These are phyloP conservation scores for Chlamydomonas sp. DNA, from an alignment of 139 green algal genomes.

Conservation along the genomic window DNA sequence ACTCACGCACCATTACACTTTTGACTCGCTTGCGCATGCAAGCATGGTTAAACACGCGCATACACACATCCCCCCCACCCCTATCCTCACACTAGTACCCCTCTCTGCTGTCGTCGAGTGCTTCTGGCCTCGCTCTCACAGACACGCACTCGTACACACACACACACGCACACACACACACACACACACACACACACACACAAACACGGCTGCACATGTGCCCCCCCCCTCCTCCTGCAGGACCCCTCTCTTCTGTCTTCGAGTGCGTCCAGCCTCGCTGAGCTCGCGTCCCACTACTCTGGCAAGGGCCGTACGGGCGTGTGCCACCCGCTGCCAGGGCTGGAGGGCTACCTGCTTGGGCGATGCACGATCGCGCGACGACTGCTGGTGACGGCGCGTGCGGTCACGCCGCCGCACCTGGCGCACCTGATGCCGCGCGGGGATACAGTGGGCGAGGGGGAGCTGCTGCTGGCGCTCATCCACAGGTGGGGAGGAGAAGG, in stretches of 20 bases:
- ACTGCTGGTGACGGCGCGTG: conserved; percentile 17
- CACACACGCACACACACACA: background rate
- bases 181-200: no score
- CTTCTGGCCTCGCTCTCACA: no score
- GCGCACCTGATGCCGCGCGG: background rate
- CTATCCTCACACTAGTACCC: background rate
- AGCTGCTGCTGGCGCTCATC: conserved; percentile 8
- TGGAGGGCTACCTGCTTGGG: conserved; percentile 44
- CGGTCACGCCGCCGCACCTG: background rate
- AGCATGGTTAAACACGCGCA: background rate
- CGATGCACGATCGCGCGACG: conserved; percentile 27
- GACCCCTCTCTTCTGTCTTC: background rate
- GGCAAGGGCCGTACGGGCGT: conserved; percentile 17
- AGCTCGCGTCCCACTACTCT: background rate
- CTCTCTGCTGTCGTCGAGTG: no score
- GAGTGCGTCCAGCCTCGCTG: background rate
- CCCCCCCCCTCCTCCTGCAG: background rate
- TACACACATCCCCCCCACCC: background rate
- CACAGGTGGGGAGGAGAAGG: conserved; percentile 1
- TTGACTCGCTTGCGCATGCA: background rate
- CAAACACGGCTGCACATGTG: no score
- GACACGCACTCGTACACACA: background rate
- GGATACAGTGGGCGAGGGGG: background rate
- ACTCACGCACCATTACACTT: background rate
- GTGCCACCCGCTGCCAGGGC: conserved; percentile 14